Conservation (phyloP, 768 basidiomycete species). For the Collybia sp. region DNA sequence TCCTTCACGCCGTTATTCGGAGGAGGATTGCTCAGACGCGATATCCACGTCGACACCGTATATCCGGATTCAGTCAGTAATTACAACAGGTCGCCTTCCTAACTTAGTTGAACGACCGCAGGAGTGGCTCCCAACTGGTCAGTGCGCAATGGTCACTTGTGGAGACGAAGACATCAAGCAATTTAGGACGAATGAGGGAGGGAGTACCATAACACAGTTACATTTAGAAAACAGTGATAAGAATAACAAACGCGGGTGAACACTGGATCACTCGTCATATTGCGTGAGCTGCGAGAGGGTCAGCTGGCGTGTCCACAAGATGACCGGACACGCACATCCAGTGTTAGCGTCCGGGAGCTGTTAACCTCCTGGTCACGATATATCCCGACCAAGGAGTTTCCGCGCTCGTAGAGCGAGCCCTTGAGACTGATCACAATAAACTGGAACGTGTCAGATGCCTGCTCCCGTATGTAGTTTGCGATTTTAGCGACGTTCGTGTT, state of each 20-base stretch:
- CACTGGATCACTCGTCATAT: slow-evolving; percentile 49
- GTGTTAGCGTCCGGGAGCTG: slow-evolving; percentile 85
- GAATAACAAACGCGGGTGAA: background rate
- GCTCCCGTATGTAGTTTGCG: slow-evolving; percentile 85
- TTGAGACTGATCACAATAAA: slow-evolving; percentile 98
- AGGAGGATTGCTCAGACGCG: no score
- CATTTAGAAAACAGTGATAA: no score
- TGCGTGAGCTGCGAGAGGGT: slow-evolving; percentile 43
- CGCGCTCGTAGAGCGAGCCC: slow-evolving; percentile 86
- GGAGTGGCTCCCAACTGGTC: no score
- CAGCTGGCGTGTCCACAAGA: background rate
- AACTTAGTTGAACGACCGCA: no score
- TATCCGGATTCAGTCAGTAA: no score
- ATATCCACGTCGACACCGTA: no score
- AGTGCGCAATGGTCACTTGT: no score
- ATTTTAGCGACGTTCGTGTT: slow-evolving; percentile 98
- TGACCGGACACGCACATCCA: slow-evolving; percentile 60
- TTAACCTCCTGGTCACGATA: slow-evolving; percentile 94
- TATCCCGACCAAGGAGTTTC: slow-evolving; percentile 88
- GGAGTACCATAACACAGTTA: background rate
- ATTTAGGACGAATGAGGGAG: no score
- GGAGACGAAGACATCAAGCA: no score
- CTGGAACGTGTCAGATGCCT: slow-evolving; percentile 84
- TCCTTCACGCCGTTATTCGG: no score
- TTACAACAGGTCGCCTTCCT: no score